Evolutionary conservation across 2,329 filamentous ascomycete genomes (phyloP).

Genomic region (Pestalotiopsis sp.): DNA sequence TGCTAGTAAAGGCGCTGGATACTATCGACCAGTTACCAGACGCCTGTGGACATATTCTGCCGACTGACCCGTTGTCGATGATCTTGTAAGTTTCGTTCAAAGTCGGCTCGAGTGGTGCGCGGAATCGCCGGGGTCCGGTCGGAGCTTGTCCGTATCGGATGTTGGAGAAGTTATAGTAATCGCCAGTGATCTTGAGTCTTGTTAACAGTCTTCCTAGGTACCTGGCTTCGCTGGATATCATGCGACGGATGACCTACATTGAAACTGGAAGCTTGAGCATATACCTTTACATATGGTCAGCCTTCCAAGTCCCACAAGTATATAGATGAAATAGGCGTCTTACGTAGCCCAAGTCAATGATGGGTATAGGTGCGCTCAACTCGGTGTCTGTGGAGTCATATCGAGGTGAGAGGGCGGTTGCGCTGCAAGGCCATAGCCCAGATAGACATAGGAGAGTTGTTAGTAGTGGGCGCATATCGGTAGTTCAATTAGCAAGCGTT

Average conservation of each 20-base stretch:
- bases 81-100: background rate
- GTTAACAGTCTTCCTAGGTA: background rate
- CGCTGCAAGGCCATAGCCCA: background rate
- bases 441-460: background rate
- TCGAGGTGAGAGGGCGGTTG: background rate
- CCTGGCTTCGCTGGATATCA: background rate
- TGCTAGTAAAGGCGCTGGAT: background rate
- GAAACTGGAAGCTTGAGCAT: background rate
- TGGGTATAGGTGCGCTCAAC: background rate
- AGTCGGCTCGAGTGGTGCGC: background rate
- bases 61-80: background rate
- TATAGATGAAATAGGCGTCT: background rate
- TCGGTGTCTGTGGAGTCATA: background rate
- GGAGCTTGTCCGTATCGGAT: background rate
- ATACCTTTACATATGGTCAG: background rate
- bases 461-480: background rate
- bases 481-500: background rate
- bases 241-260: background rate
- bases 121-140: background rate
- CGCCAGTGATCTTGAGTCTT: background rate
- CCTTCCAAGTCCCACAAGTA: background rate
- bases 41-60: background rate
- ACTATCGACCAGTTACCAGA: background rate
- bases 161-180: slow-evolving; percentile 3
- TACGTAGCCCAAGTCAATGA: background rate